These are phyloP conservation scores for Penicillium sp. DNA, from an alignment of 2,329 filamentous ascomycete species.

Conservation along the genomic window DNA sequence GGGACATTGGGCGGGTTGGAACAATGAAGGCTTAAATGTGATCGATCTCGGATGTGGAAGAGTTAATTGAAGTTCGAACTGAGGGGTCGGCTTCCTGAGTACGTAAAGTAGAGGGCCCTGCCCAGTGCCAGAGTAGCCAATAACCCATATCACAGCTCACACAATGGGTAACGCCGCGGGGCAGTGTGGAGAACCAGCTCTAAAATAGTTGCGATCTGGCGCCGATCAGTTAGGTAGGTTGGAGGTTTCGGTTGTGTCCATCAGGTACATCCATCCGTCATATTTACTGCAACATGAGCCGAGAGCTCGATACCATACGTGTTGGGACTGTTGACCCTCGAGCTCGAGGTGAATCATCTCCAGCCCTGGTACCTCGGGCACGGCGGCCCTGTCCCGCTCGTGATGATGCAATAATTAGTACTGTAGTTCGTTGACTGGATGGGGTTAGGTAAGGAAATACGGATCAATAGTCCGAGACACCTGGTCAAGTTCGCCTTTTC, in stretches of 20 bases:
- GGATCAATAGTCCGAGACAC: not conserved
- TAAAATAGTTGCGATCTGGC: slow-evolving; percentile 9
- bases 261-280: not conserved
- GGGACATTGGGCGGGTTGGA: slow-evolving; percentile 16
- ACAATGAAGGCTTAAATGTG: too few relatives aligned
- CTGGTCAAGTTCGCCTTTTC: too few relatives aligned
- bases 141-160: slow-evolving; percentile 16
- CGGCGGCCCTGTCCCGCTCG: not conserved
- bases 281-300: slow-evolving; percentile 10
- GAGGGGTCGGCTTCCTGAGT: slow-evolving; percentile 1
- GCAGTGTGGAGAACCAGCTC: slow-evolving; percentile 25
- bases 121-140: slow-evolving; percentile 11
- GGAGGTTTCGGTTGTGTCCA: not conserved
- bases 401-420: slow-evolving; percentile 8
- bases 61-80: not conserved
- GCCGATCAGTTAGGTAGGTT: slow-evolving; percentile 6
- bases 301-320: slow-evolving; percentile 12
- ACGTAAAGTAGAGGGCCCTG: slow-evolving; percentile 5
- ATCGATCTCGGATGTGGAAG: not conserved
- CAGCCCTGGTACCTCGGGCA: slow-evolving; percentile 21
- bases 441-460: not conserved
- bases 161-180: slow-evolving; percentile 24
- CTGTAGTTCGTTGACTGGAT: not conserved
- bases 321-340: not conserved
- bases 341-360: slow-evolving; percentile 25